Evolutionary conservation across 805 yeast genomes (phyloP), one percentile per base, ranked within the genome.

Genomic region (Tetrapisispora taiwanensis): DNA sequence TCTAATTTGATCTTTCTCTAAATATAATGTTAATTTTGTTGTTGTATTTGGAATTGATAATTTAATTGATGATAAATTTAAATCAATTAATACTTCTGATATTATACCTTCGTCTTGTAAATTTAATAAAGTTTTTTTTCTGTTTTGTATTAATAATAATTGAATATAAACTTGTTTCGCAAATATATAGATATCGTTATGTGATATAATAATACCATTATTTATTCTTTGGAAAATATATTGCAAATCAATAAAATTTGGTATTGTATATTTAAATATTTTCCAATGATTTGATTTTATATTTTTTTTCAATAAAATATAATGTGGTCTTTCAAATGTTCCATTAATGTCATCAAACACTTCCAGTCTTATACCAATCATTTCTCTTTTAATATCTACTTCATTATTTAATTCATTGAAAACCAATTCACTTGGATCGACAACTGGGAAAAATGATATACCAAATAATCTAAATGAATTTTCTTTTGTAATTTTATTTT

Each of bases 281-380:
- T 27, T 44, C 71, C 71, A 67, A 6, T 35, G 34, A 15, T 54
- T 53, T 0, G 51, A 44, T 44, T 65, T 65, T 1, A 26, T 10
- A 15, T 52, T 48, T 35, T 51, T 58, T 42, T 65, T 65, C 19
- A 68, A 50, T 14, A 68, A 49, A 6, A 68, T 45, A 42, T 68
- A 68, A 42, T 59, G 59, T 4, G 71, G 71, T 15, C 51, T 51
- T 22, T 66, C 69, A 48, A 63, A 67, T 22, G 38, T 46, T 4
- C 52, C 26, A 7, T 40, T 42, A 1, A 42, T 13, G 18, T 59
- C 62, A 41, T 67, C 60, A 44, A 60, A 67, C 1, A 66, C 49
- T 45, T 69, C 73, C n/a, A 69, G 54, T 34, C 73, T 50, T n/a
- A 69, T 53, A 2, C 72, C 72, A 0, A 67, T 15, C 51, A 67